These are phyloP conservation scores for Rhodofomes roseus DNA, from an alignment of 1,284 basidiomycete genomes.

Conservation along the genomic window DNA sequence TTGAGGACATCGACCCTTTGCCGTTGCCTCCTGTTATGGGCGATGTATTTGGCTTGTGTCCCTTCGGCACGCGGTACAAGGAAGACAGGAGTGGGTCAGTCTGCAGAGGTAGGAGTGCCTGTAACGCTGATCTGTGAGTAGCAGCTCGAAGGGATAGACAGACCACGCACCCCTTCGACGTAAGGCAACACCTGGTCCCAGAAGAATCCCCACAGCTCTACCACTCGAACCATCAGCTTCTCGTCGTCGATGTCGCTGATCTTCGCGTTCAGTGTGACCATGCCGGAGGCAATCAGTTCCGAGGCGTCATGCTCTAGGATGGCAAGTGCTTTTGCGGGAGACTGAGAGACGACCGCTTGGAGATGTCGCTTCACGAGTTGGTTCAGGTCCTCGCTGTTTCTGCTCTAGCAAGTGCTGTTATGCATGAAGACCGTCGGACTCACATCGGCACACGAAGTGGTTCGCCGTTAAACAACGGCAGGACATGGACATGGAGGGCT, in stretches of 20 bases:
- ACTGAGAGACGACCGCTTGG: conserved; percentile 58
- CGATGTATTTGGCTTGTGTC: conserved; percentile 42
- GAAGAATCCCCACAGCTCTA: conserved; percentile 93
- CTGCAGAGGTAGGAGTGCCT: conserved; percentile 76
- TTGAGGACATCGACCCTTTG: conserved; percentile 37
- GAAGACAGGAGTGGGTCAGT: conserved; percentile 68
- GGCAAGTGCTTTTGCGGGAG: conserved; percentile 59
- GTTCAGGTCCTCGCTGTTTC: conserved; percentile 82
- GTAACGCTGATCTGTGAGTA: not conserved
- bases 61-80: conserved; percentile 60
- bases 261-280: conserved; percentile 89
- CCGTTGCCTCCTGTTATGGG: conserved; percentile 51
- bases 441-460: conserved; percentile 84
- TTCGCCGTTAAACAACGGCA: conserved; percentile 91
- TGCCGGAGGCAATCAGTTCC: conserved; percentile 83
- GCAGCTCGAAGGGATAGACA: not conserved
- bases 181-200: conserved; percentile 92
- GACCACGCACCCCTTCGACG: conserved; percentile 69
- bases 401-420: not conserved
- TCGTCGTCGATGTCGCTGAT: conserved; percentile 72
- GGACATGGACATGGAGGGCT: conserved; percentile 77
- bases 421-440: conserved; percentile 19
- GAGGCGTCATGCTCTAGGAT: conserved; percentile 77
- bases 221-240: conserved; percentile 70
- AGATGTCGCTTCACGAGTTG: conserved; percentile 76